These are phyloP conservation scores for Xylariaceae sp. DNA, from an alignment of 2,329 filamentous ascomycete species.

Conservation along the genomic window DNA sequence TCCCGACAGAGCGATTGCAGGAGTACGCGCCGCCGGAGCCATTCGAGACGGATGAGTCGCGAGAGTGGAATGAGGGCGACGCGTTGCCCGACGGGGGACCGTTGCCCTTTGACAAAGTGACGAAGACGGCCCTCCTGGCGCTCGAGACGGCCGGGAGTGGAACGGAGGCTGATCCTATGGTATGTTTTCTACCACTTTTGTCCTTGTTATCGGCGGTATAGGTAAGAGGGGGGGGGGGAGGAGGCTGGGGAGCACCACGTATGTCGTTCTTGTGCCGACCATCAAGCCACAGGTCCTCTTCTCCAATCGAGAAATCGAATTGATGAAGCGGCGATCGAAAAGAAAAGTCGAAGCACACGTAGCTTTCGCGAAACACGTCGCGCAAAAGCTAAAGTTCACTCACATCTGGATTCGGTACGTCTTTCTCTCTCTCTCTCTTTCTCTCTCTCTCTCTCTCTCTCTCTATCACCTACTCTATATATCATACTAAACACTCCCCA, in stretches of 20 bases:
- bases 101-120: conserved; percentile 2
- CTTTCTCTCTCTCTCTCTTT: too few relatives aligned
- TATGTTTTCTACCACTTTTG: neutral
- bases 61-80: conserved; percentile 1
- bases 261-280: neutral
- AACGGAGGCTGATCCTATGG: neutral
- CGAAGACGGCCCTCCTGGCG: neutral
- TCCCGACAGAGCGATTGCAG: neutral
- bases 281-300: neutral
- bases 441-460: too few relatives aligned
- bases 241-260: neutral
- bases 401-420: neutral
- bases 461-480: too few relatives aligned
- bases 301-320: neutral
- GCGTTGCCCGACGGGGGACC: neutral
- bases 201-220: neutral
- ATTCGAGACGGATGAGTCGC: neutral
- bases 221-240: too few relatives aligned
- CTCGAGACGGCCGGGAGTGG: neutral
- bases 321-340: neutral
- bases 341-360: neutral
- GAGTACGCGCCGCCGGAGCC: neutral
- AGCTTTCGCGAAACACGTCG: neutral
- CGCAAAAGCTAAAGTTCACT: neutral
- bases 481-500: too few relatives aligned